Conservation (phyloP, 352 stramenopile genomes). For the Phytophthora agathidicida region DNA sequence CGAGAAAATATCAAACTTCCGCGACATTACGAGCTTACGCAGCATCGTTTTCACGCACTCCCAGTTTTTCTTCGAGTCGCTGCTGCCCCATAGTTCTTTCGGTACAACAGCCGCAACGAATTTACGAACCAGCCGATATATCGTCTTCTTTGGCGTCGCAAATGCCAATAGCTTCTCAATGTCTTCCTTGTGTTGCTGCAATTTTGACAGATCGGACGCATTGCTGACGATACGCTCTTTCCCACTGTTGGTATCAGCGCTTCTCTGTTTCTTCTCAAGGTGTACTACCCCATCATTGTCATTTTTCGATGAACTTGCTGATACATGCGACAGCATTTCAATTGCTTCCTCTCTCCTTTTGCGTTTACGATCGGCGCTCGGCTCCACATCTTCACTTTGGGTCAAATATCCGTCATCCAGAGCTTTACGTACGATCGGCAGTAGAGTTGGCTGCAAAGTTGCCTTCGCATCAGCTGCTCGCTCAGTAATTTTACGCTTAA, state of each 20-base stretch:
- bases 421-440: conserved; percentile 31
- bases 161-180: conserved; percentile 53
- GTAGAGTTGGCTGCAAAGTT: conserved; percentile 19
- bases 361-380: conserved; percentile 40
- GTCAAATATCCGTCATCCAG: conserved; percentile 67
- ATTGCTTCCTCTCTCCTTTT: conserved; percentile 60
- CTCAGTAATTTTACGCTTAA: conserved; percentile 34
- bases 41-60: conserved; percentile 53
- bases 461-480: conserved; percentile 1
- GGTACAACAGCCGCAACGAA: conserved; percentile 58
- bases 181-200: conserved; percentile 59
- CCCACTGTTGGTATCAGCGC: background rate
- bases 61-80: conserved; percentile 52
- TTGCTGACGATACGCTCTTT: background rate
- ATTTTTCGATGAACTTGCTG: conserved; percentile 1
- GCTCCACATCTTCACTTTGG: conserved; percentile 41
- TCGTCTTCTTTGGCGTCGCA: conserved; percentile 46
- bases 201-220: conserved; percentile 27
- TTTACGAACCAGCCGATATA: conserved; percentile 60
- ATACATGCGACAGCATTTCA: conserved; percentile 47
- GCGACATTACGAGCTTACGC: conserved; percentile 49
- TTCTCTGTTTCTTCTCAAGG: conserved; percentile 19
- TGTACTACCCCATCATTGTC: background rate
- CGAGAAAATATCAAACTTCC: conserved; percentile 65
- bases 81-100: conserved; percentile 59